A percentile compares a stretch with the other conserved stretches of the same genome.
phyloP scores from a whole-genome alignment of 2,329 filamentous ascomycete genomes.

The Anthostomella pinea region DNA sequence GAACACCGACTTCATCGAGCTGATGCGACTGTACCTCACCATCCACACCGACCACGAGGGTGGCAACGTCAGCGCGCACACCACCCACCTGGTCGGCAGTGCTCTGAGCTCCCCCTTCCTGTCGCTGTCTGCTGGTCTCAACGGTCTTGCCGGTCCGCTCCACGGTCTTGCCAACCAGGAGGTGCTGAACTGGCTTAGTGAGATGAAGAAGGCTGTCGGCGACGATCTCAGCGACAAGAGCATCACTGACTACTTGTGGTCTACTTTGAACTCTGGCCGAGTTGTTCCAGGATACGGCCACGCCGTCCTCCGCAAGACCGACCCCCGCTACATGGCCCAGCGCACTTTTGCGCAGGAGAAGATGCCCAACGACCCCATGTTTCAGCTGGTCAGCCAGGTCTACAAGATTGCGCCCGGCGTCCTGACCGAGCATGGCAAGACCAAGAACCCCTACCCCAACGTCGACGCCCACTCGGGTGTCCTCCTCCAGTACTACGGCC shows the following conservation, averaged over 20 bases:
- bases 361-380: conserved; percentile 96
- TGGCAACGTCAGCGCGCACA: conserved; percentile 97
- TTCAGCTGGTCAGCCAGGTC: conserved; percentile 99
- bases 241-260: conserved; percentile 99
- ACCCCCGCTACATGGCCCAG: conserved; percentile 98
- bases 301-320: conserved; percentile 98
- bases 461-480: conserved; percentile 99
- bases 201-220: conserved; percentile 96
- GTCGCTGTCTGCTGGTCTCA: conserved; percentile 91
- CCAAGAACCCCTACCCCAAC: conserved; percentile 99
- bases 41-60: conserved; percentile 99
- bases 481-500: conserved; percentile 98
- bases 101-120: conserved; percentile 97
- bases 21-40: conserved; percentile 98
- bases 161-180: conserved; percentile 99
- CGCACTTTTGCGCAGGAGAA: conserved; percentile 93
- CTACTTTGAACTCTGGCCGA: conserved; percentile 89
- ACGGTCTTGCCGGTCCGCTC: conserved; percentile 96
- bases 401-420: conserved; percentile 99
- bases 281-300: conserved; percentile 98
- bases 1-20: conserved; percentile 95
- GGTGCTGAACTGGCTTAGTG: conserved; percentile 96
- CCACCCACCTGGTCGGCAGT: conserved; percentile 94
- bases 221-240: conserved; percentile 93
- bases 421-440: conserved; percentile 99